Evolutionary conservation across 225 moss, liverwort and hornwort genomes (phyloP), one percentile per base, ranked within the genome.

Genomic region (Rhytidiadelphus loreus): DNA sequence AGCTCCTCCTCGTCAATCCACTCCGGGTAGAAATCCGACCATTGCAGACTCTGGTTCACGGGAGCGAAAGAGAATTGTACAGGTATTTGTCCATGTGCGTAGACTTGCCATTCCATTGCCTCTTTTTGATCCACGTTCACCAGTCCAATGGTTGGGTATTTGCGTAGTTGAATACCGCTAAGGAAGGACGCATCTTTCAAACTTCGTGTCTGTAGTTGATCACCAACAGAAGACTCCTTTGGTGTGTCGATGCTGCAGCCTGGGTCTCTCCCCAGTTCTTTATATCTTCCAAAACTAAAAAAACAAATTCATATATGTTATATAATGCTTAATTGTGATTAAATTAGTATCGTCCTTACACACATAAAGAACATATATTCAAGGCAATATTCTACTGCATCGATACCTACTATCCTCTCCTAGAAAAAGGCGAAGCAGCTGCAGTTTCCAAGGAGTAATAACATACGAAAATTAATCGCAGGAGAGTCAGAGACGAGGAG

Each of bases 1-100:
- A 44, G 79, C 24, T 55, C 77, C 66, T 85, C 86, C 81, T 95
- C 95, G 69, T 95, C 94, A 58, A 95, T 94, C 95, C 94, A 95
- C 87, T 90, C 94, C 0, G 93, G 94, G 75, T 93, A 95, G 24
- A 95, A 82, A 68, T 94, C 93, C 3, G 92, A 86, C 95, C 95
- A 95, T 77, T 87, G 63, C 55, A 94, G 64, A 28, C 88, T 81
- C 89, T 90, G 48, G 72, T 91, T 61, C 32, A 88, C 50, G 9
- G 75, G 87, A 73, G 86, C 58, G 18, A 92, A 88, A 4, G 90
- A 88, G 88, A 91, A 90, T 23, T 50, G 62, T 28, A 86, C 43
- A 35, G 90, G 83, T 66, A 52, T 83, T 39, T 74, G 82, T 55
- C 92, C 84, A 3, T 90, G 85, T 81, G 88, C 85, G 21, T 90